phyloP scores from a whole-genome alignment of 1,139 yeast species.

The Pichiaceae sp. region DNA sequence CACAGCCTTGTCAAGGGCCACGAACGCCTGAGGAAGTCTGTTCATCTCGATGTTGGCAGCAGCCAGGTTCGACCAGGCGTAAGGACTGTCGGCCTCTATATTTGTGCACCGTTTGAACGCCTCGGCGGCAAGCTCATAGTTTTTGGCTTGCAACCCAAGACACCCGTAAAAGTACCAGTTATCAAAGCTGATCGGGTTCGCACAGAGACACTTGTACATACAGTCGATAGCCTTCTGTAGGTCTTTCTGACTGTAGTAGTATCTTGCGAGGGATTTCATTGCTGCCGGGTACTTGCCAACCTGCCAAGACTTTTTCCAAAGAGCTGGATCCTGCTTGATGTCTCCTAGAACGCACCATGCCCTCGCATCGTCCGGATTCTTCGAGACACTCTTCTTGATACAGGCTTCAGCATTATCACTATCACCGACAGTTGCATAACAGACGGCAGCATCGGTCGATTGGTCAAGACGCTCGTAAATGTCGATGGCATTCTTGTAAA shows the following conservation, averaged over 20 bases:
- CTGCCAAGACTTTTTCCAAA: conserved; percentile 87
- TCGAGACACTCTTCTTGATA: conserved; percentile 43
- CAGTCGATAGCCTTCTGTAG: conserved; percentile 52
- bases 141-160: conserved; percentile 67
- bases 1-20: conserved; percentile 73
- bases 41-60: conserved; percentile 62
- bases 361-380: conserved; percentile 70
- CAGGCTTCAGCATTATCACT: conserved; percentile 58
- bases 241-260: conserved; percentile 50
- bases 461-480: conserved; percentile 75
- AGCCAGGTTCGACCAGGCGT: conserved; percentile 93
- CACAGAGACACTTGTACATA: conserved; percentile 64
- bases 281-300: conserved; percentile 78
- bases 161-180: conserved; percentile 95
- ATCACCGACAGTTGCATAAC: conserved; percentile 82
- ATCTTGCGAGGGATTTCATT: conserved; percentile 72
- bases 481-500: conserved; percentile 79
- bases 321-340: conserved; percentile 61
- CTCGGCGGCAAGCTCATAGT: conserved; percentile 76
- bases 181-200: conserved; percentile 69
- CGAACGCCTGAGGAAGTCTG: conserved; percentile 69
- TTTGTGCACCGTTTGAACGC: conserved; percentile 91
- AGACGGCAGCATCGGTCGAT: conserved; percentile 80
- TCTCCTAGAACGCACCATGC: conserved; percentile 85
- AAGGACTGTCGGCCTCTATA: conserved; percentile 72